Conservation (phyloP, 768 basidiomycete species). For the Russula ochroleuca region DNA sequence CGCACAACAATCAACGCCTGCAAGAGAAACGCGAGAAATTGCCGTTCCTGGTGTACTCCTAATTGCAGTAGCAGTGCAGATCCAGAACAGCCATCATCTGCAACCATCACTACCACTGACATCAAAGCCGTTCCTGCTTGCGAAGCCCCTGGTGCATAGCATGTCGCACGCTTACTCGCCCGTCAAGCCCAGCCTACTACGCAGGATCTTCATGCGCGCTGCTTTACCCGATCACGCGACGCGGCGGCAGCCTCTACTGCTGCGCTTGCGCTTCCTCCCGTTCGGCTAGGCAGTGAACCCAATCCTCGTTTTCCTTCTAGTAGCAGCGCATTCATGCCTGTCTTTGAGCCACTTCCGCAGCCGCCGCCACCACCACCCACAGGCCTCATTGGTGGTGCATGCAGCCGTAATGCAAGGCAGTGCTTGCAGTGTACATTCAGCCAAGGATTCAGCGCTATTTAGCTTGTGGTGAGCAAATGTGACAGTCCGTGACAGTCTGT, state of each 20-base stretch:
- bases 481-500: too few species aligned
- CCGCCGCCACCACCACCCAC: too few species aligned
- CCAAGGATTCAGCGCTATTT: too few species aligned
- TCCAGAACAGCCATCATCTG: conserved; percentile 22
- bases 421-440: too few species aligned
- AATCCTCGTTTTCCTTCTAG: background rate
- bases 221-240: conserved; percentile 49
- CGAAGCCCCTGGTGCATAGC: conserved; percentile 61
- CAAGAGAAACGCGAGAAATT: background rate
- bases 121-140: conserved; percentile 59
- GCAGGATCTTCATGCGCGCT: conserved; percentile 68
- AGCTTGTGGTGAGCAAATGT: too few species aligned
- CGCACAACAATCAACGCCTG: background rate
- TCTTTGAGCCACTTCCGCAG: too few species aligned
- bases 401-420: too few species aligned
- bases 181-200: conserved; percentile 73
- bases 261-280: background rate
- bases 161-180: conserved; percentile 84
- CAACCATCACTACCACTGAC: conserved; percentile 22
- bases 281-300: background rate
- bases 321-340: background rate
- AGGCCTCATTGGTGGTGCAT: too few species aligned
- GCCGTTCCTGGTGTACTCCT: background rate
- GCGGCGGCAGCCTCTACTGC: conserved; percentile 3
- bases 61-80: conserved; percentile 16